Evolutionary conservation across 2,329 filamentous ascomycete species (phyloP), one percentile per base, ranked within the genome.

Genomic region (Akanthomyces muscarius): DNA sequence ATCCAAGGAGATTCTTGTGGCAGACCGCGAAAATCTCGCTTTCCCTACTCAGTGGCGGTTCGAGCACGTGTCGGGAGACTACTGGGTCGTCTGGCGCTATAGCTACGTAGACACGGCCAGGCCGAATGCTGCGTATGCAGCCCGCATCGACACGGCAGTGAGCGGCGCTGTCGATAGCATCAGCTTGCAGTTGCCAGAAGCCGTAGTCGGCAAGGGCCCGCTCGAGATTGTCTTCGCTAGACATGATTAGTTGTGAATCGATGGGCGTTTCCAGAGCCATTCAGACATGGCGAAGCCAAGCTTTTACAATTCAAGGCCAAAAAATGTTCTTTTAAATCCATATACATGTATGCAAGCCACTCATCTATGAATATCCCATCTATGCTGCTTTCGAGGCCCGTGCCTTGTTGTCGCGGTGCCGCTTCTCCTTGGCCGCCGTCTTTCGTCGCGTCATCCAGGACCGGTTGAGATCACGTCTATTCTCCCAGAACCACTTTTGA

Each of bases 401-500:
- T 41, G 83, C 81, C 69, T 82, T 83, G 70, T 89, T 89, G 65
- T 89, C 86, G 62, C 83, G 78, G 69, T 89, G 87, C 54, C 86
- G 79, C 77, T 86, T 88, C 73, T 88, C 85, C 79, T 90, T 90
- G 38, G 81, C 79, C 4, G 79, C 86, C 65, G 80, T 75, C 77
- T 88, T 88, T 67, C 84, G 80, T 62, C 87, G 78, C 71, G 80
- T 83, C 77, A 87, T 88, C 87, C 87, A 90, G 16, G 85, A 84
- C 60, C 83, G 76, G 70, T 88, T 89, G 60, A 88, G 76, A 45
- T 89, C 83, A 1, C 87, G 82, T 18, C 87, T 77, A 66, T 88
- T 83, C 68, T 88, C 83, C 81, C 86, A 89, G 73, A 90, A 90
- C 81, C 84, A 88, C 62, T 84, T 82, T 70, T 87, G 83, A 68